Evolutionary conservation across 805 yeast genomes (phyloP).

Genomic region (Metschnikowia orientalis): DNA sequence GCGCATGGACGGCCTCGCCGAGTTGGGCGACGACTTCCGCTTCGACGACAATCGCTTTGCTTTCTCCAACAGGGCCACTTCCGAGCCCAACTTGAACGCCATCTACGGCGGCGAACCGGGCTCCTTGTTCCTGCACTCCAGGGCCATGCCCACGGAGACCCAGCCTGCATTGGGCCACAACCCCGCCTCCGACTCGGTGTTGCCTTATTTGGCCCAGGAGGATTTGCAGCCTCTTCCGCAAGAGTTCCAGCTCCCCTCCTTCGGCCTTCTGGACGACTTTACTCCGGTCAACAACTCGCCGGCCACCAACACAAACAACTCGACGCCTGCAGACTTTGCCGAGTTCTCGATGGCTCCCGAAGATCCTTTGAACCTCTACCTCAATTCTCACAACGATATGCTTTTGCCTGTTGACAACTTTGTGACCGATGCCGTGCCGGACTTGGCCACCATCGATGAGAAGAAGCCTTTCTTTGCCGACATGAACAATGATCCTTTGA

Average conservation of each 20-base stretch:
- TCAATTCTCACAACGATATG: neutral
- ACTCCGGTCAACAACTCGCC: slow-evolving; percentile 5
- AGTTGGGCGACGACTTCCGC: slow-evolving; percentile 3
- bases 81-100: slow-evolving; percentile 18
- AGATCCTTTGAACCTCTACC: slow-evolving; percentile 4
- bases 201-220: too few relatives aligned
- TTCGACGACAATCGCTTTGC: slow-evolving; percentile 12
- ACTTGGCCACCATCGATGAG: slow-evolving; percentile 5
- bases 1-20: slow-evolving; percentile 5
- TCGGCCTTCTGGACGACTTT: slow-evolving; percentile 3
- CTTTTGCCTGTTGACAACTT: slow-evolving; percentile 1
- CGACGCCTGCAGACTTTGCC: slow-evolving; percentile 5
- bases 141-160: slow-evolving; percentile 1
- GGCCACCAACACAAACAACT: slow-evolving; percentile 5
- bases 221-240: too few relatives aligned
- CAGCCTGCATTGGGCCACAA: slow-evolving; percentile 1
- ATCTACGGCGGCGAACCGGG: slow-evolving; percentile 6
- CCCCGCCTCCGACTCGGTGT: slow-evolving; percentile 8
- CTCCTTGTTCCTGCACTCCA: slow-evolving; percentile 10
- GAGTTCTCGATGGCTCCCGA: slow-evolving; percentile 1
- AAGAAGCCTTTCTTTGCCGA: slow-evolving; percentile 12
- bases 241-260: slow-evolving; percentile 2
- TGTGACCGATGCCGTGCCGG: slow-evolving; percentile 4
- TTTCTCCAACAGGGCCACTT: slow-evolving; percentile 16
- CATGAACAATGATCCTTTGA: slow-evolving; percentile 4